A percentile compares a stretch with the other conserved stretches of the same genome.
Conservation (phyloP, 2,329 filamentous ascomycete genomes). For the Nothophaeocryptopus gaeumannii region DNA sequence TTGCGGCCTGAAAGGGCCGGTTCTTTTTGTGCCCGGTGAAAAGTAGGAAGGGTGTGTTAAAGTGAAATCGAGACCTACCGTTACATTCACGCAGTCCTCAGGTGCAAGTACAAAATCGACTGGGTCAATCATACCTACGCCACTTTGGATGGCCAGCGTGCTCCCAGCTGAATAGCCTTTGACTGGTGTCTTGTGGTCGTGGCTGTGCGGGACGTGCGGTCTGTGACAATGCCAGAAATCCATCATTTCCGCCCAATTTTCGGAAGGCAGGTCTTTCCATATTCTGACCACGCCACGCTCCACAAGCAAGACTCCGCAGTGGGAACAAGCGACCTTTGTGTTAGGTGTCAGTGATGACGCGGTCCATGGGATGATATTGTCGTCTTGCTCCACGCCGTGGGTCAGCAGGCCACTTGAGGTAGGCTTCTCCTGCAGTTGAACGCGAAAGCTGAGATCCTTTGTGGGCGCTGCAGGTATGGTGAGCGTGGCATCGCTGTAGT, state of each 20-base stretch:
- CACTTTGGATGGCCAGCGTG: constrained; percentile 62
- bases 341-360: constrained; percentile 35
- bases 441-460: constrained; percentile 53
- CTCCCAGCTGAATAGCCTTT: constrained; percentile 85
- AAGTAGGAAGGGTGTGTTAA: background rate
- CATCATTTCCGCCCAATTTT: constrained; percentile 99
- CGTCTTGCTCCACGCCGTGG: constrained; percentile 23
- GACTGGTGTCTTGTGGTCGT: constrained; percentile 37
- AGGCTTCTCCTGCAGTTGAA: constrained; percentile 49
- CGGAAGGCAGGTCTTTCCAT: constrained; percentile 94
- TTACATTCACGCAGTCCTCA: constrained; percentile 58
- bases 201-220: constrained; percentile 61
- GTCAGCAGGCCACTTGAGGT: constrained; percentile 15
- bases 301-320: constrained; percentile 29
- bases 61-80: constrained; percentile 39
- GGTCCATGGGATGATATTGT: constrained; percentile 45
- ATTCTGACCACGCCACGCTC: constrained; percentile 40
- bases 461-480: constrained; percentile 49
- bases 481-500: constrained; percentile 42
- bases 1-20: constrained; percentile 34
- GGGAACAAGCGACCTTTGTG: constrained; percentile 29
- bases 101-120: constrained; percentile 70
- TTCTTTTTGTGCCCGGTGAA: constrained; percentile 35
- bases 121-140: constrained; percentile 76
- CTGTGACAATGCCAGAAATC: constrained; percentile 99